Conservation (phyloP, 106 monocot genomes). For the Acorus gramineus region DNA sequence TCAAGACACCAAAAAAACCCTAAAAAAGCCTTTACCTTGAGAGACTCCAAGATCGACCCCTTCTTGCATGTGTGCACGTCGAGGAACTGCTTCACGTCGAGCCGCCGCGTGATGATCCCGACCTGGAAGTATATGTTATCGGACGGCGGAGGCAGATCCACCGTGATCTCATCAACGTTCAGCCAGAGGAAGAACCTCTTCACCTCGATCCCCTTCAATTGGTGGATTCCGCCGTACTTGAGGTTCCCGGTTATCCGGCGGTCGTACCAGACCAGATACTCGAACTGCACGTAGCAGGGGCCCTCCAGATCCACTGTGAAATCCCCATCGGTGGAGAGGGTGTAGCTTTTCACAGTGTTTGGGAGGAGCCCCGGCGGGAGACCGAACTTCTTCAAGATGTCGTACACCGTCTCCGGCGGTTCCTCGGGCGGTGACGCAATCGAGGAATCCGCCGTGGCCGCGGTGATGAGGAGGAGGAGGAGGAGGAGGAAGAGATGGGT, state of each 20-base stretch:
- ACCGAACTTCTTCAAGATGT: constrained; percentile 51
- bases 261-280: constrained; percentile 11
- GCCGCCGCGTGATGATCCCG: constrained; percentile 57
- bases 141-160: constrained; percentile 60
- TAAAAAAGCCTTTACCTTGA: too few species aligned
- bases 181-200: constrained; percentile 63
- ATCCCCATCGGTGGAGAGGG: constrained; percentile 29
- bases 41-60: too few species aligned
- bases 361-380: constrained; percentile 74
- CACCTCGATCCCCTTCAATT: constrained; percentile 47
- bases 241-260: constrained; percentile 44
- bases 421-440: not conserved
- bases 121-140: constrained; percentile 63
- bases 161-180: constrained; percentile 56
- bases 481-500: constrained; percentile 2
- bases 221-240: constrained; percentile 33
- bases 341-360: constrained; percentile 38
- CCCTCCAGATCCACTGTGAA: constrained; percentile 33
- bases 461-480: not conserved
- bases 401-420: constrained; percentile 28
- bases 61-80: constrained; percentile 39
- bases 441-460: not conserved
- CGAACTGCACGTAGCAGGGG: constrained; percentile 51
- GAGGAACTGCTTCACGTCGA: constrained; percentile 48
- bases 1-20: too few species aligned